phyloP scores from a whole-genome alignment of 805 yeast species.

The Babjeviella inositovora region DNA sequence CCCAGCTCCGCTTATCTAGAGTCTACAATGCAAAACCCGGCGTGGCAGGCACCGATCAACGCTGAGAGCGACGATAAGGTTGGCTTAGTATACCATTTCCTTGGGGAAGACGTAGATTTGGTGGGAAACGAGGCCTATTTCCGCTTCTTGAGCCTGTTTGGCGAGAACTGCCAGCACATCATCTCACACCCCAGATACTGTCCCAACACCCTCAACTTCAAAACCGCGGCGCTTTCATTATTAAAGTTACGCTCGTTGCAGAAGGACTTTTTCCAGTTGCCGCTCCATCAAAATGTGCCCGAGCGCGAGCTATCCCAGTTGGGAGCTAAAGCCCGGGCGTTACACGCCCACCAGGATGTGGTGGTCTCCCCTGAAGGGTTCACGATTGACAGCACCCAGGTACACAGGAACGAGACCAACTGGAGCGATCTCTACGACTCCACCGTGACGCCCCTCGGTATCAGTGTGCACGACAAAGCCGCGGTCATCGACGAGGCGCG shows the following conservation, averaged over 20 bases:
- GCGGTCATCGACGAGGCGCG: too few species aligned
- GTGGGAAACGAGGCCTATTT: constrained; percentile 21
- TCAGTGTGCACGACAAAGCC: too few species aligned
- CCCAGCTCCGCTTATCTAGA: constrained; percentile 35
- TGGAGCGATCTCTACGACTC: too few species aligned
- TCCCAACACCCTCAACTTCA: constrained; percentile 44
- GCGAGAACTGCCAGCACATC: constrained; percentile 34
- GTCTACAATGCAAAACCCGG: constrained; percentile 9
- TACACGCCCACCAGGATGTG: too few species aligned
- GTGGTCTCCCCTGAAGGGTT: too few species aligned
- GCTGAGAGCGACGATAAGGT: constrained; percentile 12
- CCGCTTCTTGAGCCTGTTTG: constrained; percentile 38
- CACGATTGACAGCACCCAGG: too few species aligned
- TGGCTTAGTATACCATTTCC: constrained; percentile 56
- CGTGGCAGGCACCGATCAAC: constrained; percentile 4
- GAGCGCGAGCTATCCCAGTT: neutral
- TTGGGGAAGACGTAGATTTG: constrained; percentile 47
- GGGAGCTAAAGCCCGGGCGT: too few species aligned
- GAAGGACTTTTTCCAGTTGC: constrained; percentile 23
- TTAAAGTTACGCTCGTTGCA: constrained; percentile 43
- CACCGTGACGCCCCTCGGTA: too few species aligned
- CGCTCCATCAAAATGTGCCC: constrained; percentile 8
- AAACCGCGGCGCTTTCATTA: constrained; percentile 32
- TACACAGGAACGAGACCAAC: too few species aligned
- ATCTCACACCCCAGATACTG: constrained; percentile 59